Percentiles rank a stretch among this genome's conserved stretches.
Evolutionary conservation across 2,329 filamentous ascomycete genomes (phyloP).

Genomic region (Colletotrichum eleusines): DNA sequence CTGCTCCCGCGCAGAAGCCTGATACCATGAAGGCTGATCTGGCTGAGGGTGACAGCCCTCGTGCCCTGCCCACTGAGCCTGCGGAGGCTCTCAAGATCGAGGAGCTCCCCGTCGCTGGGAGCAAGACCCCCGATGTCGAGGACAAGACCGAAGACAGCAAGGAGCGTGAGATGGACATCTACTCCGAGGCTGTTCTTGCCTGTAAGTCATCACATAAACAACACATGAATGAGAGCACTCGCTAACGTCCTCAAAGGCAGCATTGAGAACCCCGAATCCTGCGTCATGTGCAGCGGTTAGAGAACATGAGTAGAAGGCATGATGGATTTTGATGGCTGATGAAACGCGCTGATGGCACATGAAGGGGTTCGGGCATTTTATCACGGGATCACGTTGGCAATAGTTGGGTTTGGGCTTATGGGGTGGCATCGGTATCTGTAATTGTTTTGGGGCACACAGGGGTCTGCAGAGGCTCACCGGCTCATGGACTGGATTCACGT

Average conservation of each 20-base stretch:
- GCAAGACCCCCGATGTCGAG: conserved; percentile 73
- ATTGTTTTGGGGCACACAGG: conserved; percentile 25
- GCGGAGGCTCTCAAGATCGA: conserved; percentile 71
- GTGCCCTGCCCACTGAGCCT: conserved; percentile 80
- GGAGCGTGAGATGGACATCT: conserved; percentile 90
- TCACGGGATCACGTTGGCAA: conserved; percentile 24
- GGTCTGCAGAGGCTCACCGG: not conserved
- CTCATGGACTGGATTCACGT: not conserved
- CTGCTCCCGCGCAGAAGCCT: conserved; percentile 68
- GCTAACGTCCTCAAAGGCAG: conserved; percentile 70
- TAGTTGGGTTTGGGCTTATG: conserved; percentile 29
- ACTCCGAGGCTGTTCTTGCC: conserved; percentile 89
- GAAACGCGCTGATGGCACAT: conserved; percentile 39
- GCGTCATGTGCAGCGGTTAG: conserved; percentile 97
- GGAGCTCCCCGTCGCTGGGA: conserved; percentile 67
- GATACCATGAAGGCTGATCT: conserved; percentile 81
- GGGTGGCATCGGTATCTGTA: conserved; percentile 33
- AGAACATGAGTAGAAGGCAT: conserved; percentile 30
- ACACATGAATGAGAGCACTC: conserved; percentile 15
- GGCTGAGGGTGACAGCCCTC: conserved; percentile 83
- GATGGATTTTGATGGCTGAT: conserved; percentile 40
- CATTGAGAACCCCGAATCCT: conserved; percentile 96
- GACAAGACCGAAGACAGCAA: conserved; percentile 78
- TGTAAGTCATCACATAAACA: conserved; percentile 68
- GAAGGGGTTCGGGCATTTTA: conserved; percentile 33